Base-by-base conservation (phyloP, 176 grass and related monocot species). In the Puccinellia tenuiflora region DNA sequence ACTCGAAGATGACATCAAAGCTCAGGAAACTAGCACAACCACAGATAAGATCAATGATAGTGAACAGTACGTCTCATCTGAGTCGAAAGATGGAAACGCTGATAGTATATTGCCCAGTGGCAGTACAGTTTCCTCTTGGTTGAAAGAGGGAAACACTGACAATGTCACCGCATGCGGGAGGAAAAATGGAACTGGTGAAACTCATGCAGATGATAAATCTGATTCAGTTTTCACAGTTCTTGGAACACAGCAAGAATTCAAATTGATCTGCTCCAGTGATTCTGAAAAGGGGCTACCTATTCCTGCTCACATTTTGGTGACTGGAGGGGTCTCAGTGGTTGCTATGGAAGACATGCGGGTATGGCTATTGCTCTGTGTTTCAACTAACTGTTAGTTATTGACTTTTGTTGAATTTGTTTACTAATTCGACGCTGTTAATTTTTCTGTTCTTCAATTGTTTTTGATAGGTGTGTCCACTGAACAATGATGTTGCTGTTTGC, bases 251-350 rank as follows among this genome's bases (percentile, higher is more conserved):
- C 71, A 75, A 37, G 25, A 70, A 63, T 64, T 64, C 71, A 75
- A 53, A 33, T 89, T 85, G 16, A 56, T 78, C 31, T 78, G 64
- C 78, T 81, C 73, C 59, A 75, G 82, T 73, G 73, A 81, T 72
- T 92, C 74, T 80, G 84, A 82, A 76, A 75, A 88, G 21, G 54
- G 25, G 31, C 33, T 84, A 77, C 63, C 75, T 79, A 71, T 59
- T 79, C 64, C 81, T 85, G 75, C 73, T 10, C 78, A 21, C 79
- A 66, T 80, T 68, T 85, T 83, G 54, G 72, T 72, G 61, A 73
- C 68, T 73, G 45, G 10, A 65, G 76, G 45, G 22, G 63, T 85
- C 53, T 54, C 79, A 64, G 31, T 25, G 54, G 73, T 64, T 12
- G 29, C 59, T 79, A 8, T 51, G 67, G 56, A 84, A 26, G 79